Evolutionary conservation across 1,139 yeast species (phyloP).

Genomic region (Eremothecium coryli): DNA sequence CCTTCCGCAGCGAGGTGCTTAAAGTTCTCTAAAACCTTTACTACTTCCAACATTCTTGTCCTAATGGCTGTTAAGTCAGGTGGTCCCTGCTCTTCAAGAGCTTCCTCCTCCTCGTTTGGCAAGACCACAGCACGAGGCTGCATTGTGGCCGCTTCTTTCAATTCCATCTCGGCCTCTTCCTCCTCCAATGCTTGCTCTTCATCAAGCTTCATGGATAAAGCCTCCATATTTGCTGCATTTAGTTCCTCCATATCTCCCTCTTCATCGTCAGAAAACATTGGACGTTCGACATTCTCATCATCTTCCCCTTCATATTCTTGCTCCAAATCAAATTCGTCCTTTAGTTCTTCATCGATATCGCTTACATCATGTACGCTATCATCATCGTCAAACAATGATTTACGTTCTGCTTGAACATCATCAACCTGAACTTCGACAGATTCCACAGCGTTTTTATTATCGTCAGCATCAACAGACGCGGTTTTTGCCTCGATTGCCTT

Average conservation of each 20-base stretch:
- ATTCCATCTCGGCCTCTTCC: slow-evolving; percentile 68
- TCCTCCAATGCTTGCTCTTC: slow-evolving; percentile 67
- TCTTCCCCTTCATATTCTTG: slow-evolving; percentile 43
- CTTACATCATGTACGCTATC: slow-evolving; percentile 45
- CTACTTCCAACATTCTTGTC: slow-evolving; percentile 91
- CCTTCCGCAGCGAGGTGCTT: slow-evolving; percentile 79
- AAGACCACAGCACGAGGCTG: slow-evolving; percentile 67
- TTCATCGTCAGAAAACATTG: slow-evolving; percentile 79
- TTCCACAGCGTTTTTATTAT: too few species aligned
- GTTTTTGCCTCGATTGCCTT: slow-evolving; percentile 26
- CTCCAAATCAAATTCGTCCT: slow-evolving; percentile 51
- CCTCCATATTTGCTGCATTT: slow-evolving; percentile 84
- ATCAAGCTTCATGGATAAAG: slow-evolving; percentile 58
- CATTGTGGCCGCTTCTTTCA: slow-evolving; percentile 45
- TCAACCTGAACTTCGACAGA: slow-evolving; percentile 61
- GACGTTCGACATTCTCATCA: slow-evolving; percentile 48
- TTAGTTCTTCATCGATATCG: slow-evolving; percentile 36
- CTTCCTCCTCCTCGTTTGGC: slow-evolving; percentile 54
- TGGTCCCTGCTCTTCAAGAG: slow-evolving; percentile 42
- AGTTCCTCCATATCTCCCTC: slow-evolving; percentile 69
- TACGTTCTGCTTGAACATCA: slow-evolving; percentile 57
- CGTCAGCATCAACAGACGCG: slow-evolving; percentile 40
- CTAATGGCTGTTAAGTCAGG: slow-evolving; percentile 75
- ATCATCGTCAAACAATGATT: slow-evolving; percentile 71
- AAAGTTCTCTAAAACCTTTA: slow-evolving; percentile 91